Percentiles rank a stretch among this genome's conserved stretches.
Conservation (phyloP, 805 yeast genomes). For the Candida andamanensis region DNA sequence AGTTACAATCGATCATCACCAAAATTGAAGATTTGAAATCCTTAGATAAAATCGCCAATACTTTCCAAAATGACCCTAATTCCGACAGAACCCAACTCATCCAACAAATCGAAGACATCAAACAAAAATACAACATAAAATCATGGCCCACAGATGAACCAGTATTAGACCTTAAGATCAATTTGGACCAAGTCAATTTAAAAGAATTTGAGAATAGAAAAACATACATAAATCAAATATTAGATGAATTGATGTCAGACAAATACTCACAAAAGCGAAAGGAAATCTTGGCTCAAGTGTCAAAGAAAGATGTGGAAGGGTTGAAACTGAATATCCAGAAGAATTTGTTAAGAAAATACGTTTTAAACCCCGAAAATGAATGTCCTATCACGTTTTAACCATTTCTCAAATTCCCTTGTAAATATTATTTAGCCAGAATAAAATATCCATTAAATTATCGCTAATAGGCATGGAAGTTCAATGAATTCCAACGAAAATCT, state of each 20-base stretch:
- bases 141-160: slow-evolving; percentile 41
- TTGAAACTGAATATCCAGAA: slow-evolving; percentile 47
- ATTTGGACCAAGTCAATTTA: slow-evolving; percentile 19
- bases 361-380: slow-evolving; percentile 32
- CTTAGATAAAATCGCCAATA: slow-evolving; percentile 26
- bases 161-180: slow-evolving; percentile 28
- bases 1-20: slow-evolving; percentile 21
- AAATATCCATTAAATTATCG: too few relatives aligned
- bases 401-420: neutral
- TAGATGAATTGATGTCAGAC: slow-evolving; percentile 27
- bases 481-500: too few relatives aligned
- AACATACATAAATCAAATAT: slow-evolving; percentile 22
- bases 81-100: slow-evolving; percentile 12
- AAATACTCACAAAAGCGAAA: slow-evolving; percentile 19
- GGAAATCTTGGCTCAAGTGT: slow-evolving; percentile 16
- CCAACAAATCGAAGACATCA: slow-evolving; percentile 30
- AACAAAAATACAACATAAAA: slow-evolving; percentile 30
- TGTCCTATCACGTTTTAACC: slow-evolving; percentile 15
- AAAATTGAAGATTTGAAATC: slow-evolving; percentile 35
- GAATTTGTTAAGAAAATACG: slow-evolving; percentile 62
- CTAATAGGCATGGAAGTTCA: too few relatives aligned
- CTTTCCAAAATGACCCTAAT: slow-evolving; percentile 19
- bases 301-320: slow-evolving; percentile 15
- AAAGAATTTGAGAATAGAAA: slow-evolving; percentile 24
- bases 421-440: too few relatives aligned